Percentiles rank a stretch among this genome's conserved stretches.
Conservation (phyloP, 768 basidiomycete genomes). For the Mycena venus region DNA sequence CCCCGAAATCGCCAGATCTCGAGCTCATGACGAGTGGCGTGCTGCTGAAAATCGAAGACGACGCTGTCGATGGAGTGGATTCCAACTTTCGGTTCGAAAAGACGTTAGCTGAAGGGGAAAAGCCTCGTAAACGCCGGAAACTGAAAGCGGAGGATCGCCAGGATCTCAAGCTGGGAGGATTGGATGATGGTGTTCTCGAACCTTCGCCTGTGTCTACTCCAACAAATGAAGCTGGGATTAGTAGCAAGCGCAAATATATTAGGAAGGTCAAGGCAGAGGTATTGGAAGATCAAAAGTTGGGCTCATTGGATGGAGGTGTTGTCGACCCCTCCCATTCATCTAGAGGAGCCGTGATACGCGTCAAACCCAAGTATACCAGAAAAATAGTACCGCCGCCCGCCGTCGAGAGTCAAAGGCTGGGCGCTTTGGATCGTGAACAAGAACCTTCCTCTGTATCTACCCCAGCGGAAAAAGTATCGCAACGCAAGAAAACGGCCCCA, state of each 20-base stretch:
- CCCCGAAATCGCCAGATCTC: not conserved
- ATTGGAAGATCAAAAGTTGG: not conserved
- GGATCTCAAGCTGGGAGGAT: not conserved
- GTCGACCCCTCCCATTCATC: too few species aligned
- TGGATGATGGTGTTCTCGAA: not conserved
- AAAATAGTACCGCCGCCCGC: too few species aligned
- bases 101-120: not conserved
- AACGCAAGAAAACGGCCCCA: slow-evolving; percentile 8
- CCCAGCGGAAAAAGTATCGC: not conserved
- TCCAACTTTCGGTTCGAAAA: not conserved
- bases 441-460: not conserved
- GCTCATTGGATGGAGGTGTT: too few species aligned
- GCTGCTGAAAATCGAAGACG: slow-evolving; percentile 6
- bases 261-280: not conserved
- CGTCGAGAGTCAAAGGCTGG: too few species aligned
- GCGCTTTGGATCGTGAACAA: too few species aligned
- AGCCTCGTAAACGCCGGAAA: not conserved
- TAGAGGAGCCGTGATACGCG: too few species aligned
- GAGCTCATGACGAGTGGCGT: not conserved
- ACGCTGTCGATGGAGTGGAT: not conserved
- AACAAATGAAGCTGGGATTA: not conserved
- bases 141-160: not conserved
- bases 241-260: not conserved
- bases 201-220: not conserved
- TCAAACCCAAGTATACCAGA: too few species aligned